Percentiles rank a stretch among this genome's conserved stretches.
Evolutionary conservation across 129 eudicot species (phyloP).

Genomic region (sunflower (Helianthus annuus)): HanXRQr2.0-SUNRISE NC_035448.2:78120357-78120856

Average conservation of each 20-base stretch:
- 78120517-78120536: constrained; percentile 26
- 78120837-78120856: constrained; percentile 51
- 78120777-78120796: constrained; percentile 14
- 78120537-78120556: constrained; percentile 17
- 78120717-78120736: constrained; percentile 21
- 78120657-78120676: constrained; percentile 33
- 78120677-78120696: constrained; percentile 24
- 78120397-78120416: too few species aligned
- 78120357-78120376: too few species aligned
- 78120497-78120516: constrained; percentile 43
- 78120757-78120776: background rate
- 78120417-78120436: too few species aligned
- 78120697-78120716: constrained; percentile 24
- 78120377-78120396: too few species aligned
- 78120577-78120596: constrained; percentile 22
- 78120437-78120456: background rate
- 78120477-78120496: constrained; percentile 66
- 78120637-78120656: constrained; percentile 15
- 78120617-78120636: background rate
- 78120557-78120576: background rate
- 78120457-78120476: constrained; percentile 20
- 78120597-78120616: constrained; percentile 32
- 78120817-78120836: background rate
- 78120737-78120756: background rate
- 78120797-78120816: constrained; percentile 12